Conservation (phyloP, 176 grass and related monocot species). For the Cocos nucifera region DNA sequence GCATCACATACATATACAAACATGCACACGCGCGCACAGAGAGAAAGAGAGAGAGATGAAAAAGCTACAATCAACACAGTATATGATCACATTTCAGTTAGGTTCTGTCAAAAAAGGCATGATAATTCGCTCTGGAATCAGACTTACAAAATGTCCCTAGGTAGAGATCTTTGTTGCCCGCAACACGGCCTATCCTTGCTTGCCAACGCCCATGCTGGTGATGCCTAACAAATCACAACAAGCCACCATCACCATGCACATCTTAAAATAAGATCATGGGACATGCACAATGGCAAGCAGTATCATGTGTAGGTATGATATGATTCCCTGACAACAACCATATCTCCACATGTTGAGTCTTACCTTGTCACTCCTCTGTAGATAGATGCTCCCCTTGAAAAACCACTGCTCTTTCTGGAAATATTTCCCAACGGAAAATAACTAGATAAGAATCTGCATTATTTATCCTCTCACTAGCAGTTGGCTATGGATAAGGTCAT, state of each 20-base stretch:
- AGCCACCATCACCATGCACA: too few species aligned
- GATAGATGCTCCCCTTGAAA: conserved; percentile 85
- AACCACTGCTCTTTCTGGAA: conserved; percentile 83
- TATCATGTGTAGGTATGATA: too few species aligned
- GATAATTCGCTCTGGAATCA: conserved; percentile 1
- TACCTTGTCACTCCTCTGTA: conserved; percentile 75
- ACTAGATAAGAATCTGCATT: conserved; percentile 2
- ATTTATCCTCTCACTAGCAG: too few species aligned
- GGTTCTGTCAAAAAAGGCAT: neutral
- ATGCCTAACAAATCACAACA: conserved; percentile 37
- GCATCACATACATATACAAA: too few species aligned
- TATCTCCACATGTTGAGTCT: neutral
- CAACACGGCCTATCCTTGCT: conserved; percentile 91
- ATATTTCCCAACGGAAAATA: conserved; percentile 6
- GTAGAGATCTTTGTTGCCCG: conserved; percentile 96
- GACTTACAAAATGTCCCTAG: conserved; percentile 80
- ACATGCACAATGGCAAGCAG: too few species aligned
- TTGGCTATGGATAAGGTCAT: too few species aligned
- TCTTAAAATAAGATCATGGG: too few species aligned
- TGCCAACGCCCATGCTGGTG: conserved; percentile 96
- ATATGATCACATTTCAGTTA: neutral
- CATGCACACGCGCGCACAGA: too few species aligned
- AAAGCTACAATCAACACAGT: too few species aligned
- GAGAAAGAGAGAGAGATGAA: too few species aligned
- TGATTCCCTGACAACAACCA: too few species aligned